A percentile compares a stretch with the other conserved stretches of the same genome.
phyloP scores from a whole-genome alignment of 2,329 filamentous ascomycete species.

The Nannizziopsis arthrosporioides region DNA sequence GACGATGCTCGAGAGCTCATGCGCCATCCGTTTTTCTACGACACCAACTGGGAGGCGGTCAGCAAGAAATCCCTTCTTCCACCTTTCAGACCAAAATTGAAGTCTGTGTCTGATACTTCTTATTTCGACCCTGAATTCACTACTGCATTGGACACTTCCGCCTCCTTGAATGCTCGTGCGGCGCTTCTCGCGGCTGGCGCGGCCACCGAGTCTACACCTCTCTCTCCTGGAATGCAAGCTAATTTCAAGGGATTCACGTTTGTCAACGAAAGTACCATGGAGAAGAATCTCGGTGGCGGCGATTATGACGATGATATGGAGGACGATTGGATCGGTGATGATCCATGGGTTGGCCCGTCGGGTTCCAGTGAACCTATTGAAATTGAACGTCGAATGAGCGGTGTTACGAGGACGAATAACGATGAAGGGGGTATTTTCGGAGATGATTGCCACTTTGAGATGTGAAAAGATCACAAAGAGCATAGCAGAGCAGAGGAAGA shows the following conservation, averaged over 20 bases:
- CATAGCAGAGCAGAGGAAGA: too few species aligned
- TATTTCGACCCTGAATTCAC: slow-evolving; percentile 99
- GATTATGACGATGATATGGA: slow-evolving; percentile 31
- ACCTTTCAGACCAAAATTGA: slow-evolving; percentile 94
- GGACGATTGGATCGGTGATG: slow-evolving; percentile 28
- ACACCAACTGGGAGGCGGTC: slow-evolving; percentile 84
- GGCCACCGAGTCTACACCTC: slow-evolving; percentile 76
- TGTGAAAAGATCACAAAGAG: too few species aligned
- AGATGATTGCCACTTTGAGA: slow-evolving; percentile 36
- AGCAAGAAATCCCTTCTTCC: slow-evolving; percentile 85
- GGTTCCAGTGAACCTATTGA: slow-evolving; percentile 2
- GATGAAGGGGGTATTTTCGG: slow-evolving; percentile 35
- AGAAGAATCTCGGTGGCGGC: slow-evolving; percentile 36
- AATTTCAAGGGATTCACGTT: slow-evolving; percentile 99
- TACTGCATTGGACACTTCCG: slow-evolving; percentile 75
- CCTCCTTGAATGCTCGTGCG: slow-evolving; percentile 82
- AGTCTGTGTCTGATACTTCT: slow-evolving; percentile 88
- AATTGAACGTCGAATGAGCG: slow-evolving; percentile 34
- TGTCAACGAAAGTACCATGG: slow-evolving; percentile 92
- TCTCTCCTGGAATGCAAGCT: slow-evolving; percentile 90
- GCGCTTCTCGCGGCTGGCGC: slow-evolving; percentile 69
- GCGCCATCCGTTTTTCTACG: slow-evolving; percentile 83
- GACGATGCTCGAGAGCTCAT: slow-evolving; percentile 90
- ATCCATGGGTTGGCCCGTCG: slow-evolving; percentile 12
- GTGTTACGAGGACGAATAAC: slow-evolving; percentile 30